Percentiles rank a stretch among this genome's conserved stretches.
Conservation (phyloP, 441 rosid species). For the Viola pubescens region DNA sequence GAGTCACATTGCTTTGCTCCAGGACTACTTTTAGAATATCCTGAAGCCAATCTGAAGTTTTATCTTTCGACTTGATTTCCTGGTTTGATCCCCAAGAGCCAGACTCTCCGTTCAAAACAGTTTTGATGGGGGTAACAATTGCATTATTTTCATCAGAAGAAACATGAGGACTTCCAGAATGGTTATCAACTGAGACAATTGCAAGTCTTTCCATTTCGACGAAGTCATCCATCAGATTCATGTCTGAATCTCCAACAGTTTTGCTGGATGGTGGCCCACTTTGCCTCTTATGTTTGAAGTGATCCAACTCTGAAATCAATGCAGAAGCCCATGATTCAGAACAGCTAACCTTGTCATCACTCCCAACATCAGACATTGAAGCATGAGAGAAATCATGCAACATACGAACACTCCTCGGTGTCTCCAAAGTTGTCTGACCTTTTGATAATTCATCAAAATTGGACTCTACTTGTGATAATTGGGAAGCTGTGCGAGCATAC, state of each 20-base stretch:
- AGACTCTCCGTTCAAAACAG: slow-evolving; percentile 22
- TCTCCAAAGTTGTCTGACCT: slow-evolving; percentile 34
- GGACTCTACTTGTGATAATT: slow-evolving; percentile 57
- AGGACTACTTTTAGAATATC: slow-evolving; percentile 38
- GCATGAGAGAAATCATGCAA: slow-evolving; percentile 40
- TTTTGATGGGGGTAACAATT: slow-evolving; percentile 15
- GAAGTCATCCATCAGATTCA: slow-evolving; percentile 73
- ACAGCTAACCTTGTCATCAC: slow-evolving; percentile 55
- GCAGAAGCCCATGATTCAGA: slow-evolving; percentile 73
- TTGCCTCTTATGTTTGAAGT: slow-evolving; percentile 46
- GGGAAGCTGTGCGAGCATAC: slow-evolving; percentile 54
- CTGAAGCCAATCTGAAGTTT: slow-evolving; percentile 47
- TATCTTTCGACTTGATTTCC: slow-evolving; percentile 25
- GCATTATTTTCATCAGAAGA: slow-evolving; percentile 28
- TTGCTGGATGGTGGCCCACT: slow-evolving; percentile 27
- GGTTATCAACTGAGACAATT: slow-evolving; percentile 45
- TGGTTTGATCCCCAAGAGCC: slow-evolving; percentile 21
- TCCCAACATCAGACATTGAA: slow-evolving; percentile 48
- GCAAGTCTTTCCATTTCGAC: slow-evolving; percentile 85
- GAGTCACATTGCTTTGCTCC: slow-evolving; percentile 39
- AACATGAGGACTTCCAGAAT: slow-evolving; percentile 35
- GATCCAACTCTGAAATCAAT: slow-evolving; percentile 62
- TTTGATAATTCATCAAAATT: slow-evolving; percentile 44
- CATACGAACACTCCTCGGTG: slow-evolving; percentile 29
- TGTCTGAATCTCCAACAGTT: slow-evolving; percentile 50